Conservation (phyloP, 2,329 filamentous ascomycete genomes). For the Microsporum ferrugineum region DNA sequence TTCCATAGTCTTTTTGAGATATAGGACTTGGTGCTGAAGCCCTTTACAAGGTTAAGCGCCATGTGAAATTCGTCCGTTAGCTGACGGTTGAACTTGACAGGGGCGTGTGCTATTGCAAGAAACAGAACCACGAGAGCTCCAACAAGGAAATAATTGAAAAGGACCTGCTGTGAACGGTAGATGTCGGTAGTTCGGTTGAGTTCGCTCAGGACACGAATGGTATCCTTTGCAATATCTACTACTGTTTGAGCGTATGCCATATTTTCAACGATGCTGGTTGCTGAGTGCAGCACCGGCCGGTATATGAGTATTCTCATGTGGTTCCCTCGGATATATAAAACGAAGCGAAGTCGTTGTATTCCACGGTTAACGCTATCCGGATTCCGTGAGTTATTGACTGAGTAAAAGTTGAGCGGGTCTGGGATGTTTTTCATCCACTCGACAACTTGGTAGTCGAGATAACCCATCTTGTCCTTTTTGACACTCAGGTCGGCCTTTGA, state of each 20-base stretch:
- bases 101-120: constrained; percentile 53
- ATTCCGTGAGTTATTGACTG: constrained; percentile 39
- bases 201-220: constrained; percentile 48
- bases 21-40: constrained; percentile 50
- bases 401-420: constrained; percentile 51
- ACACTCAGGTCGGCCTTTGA: constrained; percentile 55
- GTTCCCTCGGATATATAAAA: constrained; percentile 76
- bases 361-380: constrained; percentile 49
- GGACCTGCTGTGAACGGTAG: constrained; percentile 51
- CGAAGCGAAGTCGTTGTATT: constrained; percentile 62
- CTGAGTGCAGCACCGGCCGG: constrained; percentile 73
- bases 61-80: constrained; percentile 58
- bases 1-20: constrained; percentile 54
- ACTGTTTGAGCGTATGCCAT: constrained; percentile 59
- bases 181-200: constrained; percentile 53
- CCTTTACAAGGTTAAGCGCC: constrained; percentile 52
- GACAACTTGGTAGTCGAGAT: constrained; percentile 70
- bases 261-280: constrained; percentile 70
- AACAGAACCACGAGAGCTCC: constrained; percentile 53
- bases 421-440: constrained; percentile 75
- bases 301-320: constrained; percentile 86
- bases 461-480: constrained; percentile 63
- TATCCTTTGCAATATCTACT: constrained; percentile 54
- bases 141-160: constrained; percentile 57
- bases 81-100: constrained; percentile 47